These are phyloP conservation scores for Otatea glauca DNA, from an alignment of 176 grass and related monocot genomes.

Conservation along the genomic window DNA sequence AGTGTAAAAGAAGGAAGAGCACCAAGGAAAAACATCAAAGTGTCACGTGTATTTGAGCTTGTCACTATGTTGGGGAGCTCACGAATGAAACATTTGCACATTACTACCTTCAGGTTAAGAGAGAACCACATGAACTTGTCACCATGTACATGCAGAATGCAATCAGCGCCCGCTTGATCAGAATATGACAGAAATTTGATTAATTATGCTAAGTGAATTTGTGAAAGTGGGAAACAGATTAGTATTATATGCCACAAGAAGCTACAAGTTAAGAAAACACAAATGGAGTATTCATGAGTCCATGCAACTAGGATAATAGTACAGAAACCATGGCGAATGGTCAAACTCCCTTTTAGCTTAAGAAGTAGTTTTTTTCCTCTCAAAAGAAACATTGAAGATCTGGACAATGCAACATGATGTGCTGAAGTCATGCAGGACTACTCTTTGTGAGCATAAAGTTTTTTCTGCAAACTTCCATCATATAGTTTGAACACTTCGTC, in stretches of 20 bases:
- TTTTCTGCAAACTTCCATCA: neutral
- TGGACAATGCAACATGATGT: neutral
- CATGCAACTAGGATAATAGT: neutral
- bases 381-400: conserved; percentile 5
- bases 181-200: neutral
- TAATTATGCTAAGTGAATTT: neutral
- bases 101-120: neutral
- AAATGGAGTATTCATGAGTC: neutral
- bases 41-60: neutral
- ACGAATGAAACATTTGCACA: neutral
- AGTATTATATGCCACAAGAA: conserved; percentile 3
- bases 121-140: conserved; percentile 25
- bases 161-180: neutral
- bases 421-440: neutral
- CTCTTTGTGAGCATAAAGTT: neutral
- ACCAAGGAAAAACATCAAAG: neutral
- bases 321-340: neutral
- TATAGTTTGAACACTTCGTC: neutral
- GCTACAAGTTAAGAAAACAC: neutral
- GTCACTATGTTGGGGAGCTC: neutral
- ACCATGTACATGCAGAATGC: conserved; percentile 13
- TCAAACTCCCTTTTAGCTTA: neutral
- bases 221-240: neutral
- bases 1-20: neutral
- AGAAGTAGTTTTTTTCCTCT: neutral